Evolutionary conservation across 1,284 basidiomycete genomes (phyloP), one percentile per base, ranked within the genome.

Genomic region (Apiotrichum veenhuisii): DNA sequence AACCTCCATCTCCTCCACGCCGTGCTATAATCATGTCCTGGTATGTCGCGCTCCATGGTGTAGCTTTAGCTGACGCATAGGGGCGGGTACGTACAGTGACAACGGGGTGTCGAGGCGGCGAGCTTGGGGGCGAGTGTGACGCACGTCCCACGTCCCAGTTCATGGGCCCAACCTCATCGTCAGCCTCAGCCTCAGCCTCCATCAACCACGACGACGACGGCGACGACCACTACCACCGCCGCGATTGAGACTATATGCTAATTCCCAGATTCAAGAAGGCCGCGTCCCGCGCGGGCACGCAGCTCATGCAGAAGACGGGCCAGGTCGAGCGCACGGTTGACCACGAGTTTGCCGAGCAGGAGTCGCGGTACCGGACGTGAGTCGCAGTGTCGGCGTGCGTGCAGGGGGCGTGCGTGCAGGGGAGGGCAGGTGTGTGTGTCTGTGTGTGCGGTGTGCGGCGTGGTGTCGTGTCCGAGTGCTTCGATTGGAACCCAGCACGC

Each of bases 301-400:
- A 91, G 68, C 83, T 95, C 70, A 84, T 94, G 77, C 91, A 95
- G 81, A 95, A 95, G 85, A 97, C 94, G 1, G 94, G 94, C 58
- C 93, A 98, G 78, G 89, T 98, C 57, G 95, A 98, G 74, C 83
- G 91, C 33, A 98, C 95, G 0, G 84, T 97, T 27, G 95, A 98
- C 77, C 81, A 88, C 55, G 93, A 97, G 72, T 98, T 97, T 74
- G 82, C 87, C 33, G 88, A 95, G 58, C 92, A 97, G 76, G 91
- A 96, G 74, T 83, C 85, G 49, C 91, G 91, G 73, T 98, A 87
- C 81, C 85, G 87, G 77, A 84, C 83, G 88, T 93, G 79, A 75
- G 92, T 83, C 12, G n/a, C 23, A 11, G 38, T 40, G 10, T n/a
- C n/a, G n/a, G n/a, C n/a, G n/a, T n/a, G n/a, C n/a, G n/a, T n/a